phyloP scores from a whole-genome alignment of 805 yeast species.

The Monosporozyma yasuniensis region DNA sequence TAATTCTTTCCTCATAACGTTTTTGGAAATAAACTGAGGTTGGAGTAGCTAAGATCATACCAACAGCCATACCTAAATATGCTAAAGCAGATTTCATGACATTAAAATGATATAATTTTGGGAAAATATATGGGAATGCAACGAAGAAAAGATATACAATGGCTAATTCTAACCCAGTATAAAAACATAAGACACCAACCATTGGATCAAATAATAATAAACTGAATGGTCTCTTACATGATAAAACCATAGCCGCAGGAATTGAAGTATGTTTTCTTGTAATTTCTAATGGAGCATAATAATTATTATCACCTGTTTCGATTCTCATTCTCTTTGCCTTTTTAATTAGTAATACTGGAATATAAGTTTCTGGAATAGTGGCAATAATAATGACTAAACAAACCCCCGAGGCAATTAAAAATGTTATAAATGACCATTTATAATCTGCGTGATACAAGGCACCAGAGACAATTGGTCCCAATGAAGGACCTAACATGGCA shows the following conservation, averaged over 20 bases:
- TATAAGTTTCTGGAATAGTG: constrained; percentile 59
- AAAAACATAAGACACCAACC: constrained; percentile 44
- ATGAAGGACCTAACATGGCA: constrained; percentile 61
- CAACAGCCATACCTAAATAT: constrained; percentile 50
- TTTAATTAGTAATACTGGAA: constrained; percentile 40
- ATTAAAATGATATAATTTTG: constrained; percentile 41
- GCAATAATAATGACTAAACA: constrained; percentile 37
- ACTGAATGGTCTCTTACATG: constrained; percentile 45
- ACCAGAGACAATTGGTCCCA: constrained; percentile 59
- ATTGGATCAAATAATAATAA: constrained; percentile 45
- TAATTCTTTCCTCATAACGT: constrained; percentile 35
- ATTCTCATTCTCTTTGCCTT: constrained; percentile 45
- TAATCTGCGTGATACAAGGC: constrained; percentile 42
- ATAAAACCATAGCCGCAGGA: constrained; percentile 33
- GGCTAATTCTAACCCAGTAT: constrained; percentile 50
- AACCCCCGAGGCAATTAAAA: constrained; percentile 55
- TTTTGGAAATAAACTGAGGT: constrained; percentile 38
- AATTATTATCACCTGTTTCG: constrained; percentile 45
- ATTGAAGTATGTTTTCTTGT: constrained; percentile 37
- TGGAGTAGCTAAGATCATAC: constrained; percentile 40
- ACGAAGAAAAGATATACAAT: constrained; percentile 57
- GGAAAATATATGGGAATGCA: constrained; percentile 55
- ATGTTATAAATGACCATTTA: constrained; percentile 64
- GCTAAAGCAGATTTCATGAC: constrained; percentile 54
- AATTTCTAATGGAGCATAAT: constrained; percentile 33